Conservation (phyloP, 352 stramenopile species). For the Globisporangium ultimum region DNA sequence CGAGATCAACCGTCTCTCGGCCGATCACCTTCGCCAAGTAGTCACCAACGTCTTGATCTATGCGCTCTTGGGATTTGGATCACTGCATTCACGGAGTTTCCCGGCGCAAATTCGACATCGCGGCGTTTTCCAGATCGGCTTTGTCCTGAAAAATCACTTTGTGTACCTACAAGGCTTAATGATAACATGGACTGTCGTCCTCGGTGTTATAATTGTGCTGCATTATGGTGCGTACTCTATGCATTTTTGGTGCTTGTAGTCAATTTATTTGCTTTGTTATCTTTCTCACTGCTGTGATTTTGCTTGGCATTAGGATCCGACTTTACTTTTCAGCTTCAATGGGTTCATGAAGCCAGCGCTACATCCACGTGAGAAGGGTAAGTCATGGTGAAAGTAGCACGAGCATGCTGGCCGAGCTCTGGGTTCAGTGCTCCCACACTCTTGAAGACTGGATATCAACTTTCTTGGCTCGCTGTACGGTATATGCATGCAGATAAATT, state of each 20-base stretch:
- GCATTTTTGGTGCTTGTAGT: neutral
- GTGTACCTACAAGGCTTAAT: constrained; percentile 1
- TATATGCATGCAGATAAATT: too few species aligned
- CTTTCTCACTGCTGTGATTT: too few species aligned
- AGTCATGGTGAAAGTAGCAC: too few species aligned
- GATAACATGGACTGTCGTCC: neutral
- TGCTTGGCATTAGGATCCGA: neutral
- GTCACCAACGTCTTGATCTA: neutral
- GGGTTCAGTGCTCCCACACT: too few species aligned
- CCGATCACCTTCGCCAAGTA: neutral
- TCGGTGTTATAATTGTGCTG: neutral
- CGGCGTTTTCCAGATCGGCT: neutral
- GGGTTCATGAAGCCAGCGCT: neutral
- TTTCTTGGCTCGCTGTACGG: too few species aligned
- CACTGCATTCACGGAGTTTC: neutral
- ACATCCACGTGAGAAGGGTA: too few species aligned
- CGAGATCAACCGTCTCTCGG: neutral
- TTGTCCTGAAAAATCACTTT: neutral
- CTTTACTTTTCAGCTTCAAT: neutral
- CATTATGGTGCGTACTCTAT: neutral
- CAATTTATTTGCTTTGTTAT: too few species aligned
- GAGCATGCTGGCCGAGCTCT: too few species aligned
- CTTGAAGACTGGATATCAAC: too few species aligned
- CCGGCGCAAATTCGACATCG: neutral
- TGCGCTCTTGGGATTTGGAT: neutral